A percentile compares a stretch with the other conserved stretches of the same genome.
These are phyloP conservation scores for Coprinopsis sp. DNA, from an alignment of 768 basidiomycete genomes.

Conservation along the genomic window DNA sequence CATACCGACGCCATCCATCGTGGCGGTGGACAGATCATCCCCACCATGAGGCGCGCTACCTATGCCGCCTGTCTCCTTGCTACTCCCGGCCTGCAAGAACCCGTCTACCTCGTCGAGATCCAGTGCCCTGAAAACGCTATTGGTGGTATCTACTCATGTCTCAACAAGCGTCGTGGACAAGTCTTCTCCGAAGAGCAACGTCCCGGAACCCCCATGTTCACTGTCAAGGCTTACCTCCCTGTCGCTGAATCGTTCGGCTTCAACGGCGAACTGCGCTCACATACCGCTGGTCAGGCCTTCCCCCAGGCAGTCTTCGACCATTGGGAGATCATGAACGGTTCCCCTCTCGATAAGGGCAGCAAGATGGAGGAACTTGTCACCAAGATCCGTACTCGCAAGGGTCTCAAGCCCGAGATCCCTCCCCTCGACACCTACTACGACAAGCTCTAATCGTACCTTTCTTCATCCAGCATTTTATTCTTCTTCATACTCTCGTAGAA, in stretches of 20 bases:
- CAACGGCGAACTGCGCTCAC: slow-evolving; percentile 91
- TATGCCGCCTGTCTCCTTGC: slow-evolving; percentile 96
- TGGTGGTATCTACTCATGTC: slow-evolving; percentile 90
- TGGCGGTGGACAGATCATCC: slow-evolving; percentile 98
- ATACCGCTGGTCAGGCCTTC: slow-evolving; percentile 97
- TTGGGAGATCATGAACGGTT: slow-evolving; percentile 82
- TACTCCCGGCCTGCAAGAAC: slow-evolving; percentile 89
- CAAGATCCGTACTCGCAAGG: slow-evolving; percentile 86
- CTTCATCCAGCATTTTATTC: slow-evolving; percentile 16
- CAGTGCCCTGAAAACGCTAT: slow-evolving; percentile 97
- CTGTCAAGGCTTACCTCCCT: slow-evolving; percentile 94
- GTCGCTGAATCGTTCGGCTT: slow-evolving; percentile 94
- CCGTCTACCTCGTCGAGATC: slow-evolving; percentile 96
- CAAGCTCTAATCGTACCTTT: slow-evolving; percentile 66
- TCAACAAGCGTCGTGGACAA: slow-evolving; percentile 97
- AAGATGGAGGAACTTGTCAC: slow-evolving; percentile 85
- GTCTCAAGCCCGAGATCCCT: slow-evolving; percentile 94
- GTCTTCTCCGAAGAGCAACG: slow-evolving; percentile 98
- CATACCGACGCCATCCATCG: slow-evolving; percentile 99
- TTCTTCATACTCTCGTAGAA: slow-evolving; percentile 7
- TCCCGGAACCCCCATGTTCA: slow-evolving; percentile 98
- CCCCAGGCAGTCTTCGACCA: slow-evolving; percentile 93
- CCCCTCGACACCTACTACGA: slow-evolving; percentile 89
- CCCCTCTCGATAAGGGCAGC: slow-evolving; percentile 84
- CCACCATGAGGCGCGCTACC: slow-evolving; percentile 91